A percentile compares a stretch with the other conserved stretches of the same genome.
Conservation (phyloP, 257 asterid genomes). For the Scutellaria galericulata region DNA sequence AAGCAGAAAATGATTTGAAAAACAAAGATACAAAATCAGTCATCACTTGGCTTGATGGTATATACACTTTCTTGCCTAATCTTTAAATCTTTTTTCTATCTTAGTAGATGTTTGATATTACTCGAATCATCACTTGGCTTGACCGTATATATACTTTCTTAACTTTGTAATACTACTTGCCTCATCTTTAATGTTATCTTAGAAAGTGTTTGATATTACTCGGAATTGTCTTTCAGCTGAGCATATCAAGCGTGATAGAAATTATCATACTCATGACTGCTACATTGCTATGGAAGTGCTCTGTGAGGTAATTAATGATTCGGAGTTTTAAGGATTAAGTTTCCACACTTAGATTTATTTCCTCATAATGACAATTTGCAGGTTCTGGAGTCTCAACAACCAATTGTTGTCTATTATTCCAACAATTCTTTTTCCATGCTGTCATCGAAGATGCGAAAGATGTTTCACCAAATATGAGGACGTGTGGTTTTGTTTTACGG, state of each 20-base stretch:
- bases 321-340: background rate
- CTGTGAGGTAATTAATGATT: constrained; percentile 48
- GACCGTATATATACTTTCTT: too few relatives aligned
- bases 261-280: constrained; percentile 63
- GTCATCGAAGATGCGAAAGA: constrained; percentile 55
- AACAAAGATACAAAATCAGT: too few relatives aligned
- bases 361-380: background rate
- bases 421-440: constrained; percentile 68
- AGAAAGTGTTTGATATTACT: too few relatives aligned
- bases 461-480: constrained; percentile 64
- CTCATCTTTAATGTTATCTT: too few relatives aligned
- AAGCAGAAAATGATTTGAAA: too few relatives aligned
- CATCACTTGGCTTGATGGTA: too few relatives aligned
- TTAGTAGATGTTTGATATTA: too few relatives aligned
- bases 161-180: too few relatives aligned
- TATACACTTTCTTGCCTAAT: too few relatives aligned
- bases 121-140: too few relatives aligned
- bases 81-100: too few relatives aligned
- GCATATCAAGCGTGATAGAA: constrained; percentile 59
- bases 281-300: constrained; percentile 72
- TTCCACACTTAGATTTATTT: too few relatives aligned
- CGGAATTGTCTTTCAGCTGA: constrained; percentile 41
- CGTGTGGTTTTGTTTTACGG: constrained; percentile 71
- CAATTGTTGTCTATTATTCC: constrained; percentile 72
- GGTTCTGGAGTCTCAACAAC: constrained; percentile 60